Evolutionary conservation across 306 rosid genomes (phyloP).

Genomic region (Trichosanthes cucumerina): DNA sequence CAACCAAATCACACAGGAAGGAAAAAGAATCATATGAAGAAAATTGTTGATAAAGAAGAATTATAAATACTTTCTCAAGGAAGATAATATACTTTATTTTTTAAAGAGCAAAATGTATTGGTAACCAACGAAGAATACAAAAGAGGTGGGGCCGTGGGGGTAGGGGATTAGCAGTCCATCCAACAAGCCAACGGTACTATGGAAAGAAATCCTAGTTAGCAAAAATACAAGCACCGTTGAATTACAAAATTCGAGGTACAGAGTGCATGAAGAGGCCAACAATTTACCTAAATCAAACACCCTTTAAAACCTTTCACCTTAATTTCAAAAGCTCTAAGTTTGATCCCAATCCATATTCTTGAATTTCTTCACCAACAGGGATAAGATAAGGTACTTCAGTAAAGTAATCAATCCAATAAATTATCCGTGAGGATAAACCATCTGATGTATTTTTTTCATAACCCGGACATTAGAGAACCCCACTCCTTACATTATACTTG

Average conservation of each 20-base stretch:
- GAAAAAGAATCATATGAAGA: background rate
- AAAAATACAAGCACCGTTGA: background rate
- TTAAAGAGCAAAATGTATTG: background rate
- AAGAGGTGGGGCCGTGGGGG: background rate
- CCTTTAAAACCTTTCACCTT: background rate
- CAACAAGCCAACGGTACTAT: background rate
- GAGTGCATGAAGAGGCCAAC: background rate
- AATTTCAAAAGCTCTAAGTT: background rate
- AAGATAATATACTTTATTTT: background rate
- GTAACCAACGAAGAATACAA: background rate
- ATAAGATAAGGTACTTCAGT: too few species aligned
- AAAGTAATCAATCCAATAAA: too few species aligned
- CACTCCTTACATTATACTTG: background rate
- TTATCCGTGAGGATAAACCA: too few species aligned
- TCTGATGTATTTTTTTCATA: too few species aligned
- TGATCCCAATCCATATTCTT: background rate
- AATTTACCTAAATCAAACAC: background rate
- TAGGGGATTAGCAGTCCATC: background rate
- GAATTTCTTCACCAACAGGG: background rate
- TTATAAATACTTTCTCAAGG: background rate
- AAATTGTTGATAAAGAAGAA: background rate
- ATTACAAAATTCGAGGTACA: background rate
- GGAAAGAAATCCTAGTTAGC: background rate
- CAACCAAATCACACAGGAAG: background rate
- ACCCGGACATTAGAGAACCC: background rate